These are phyloP conservation scores for Syzygium grande DNA, from an alignment of 345 rosid species.

Conservation along the genomic window DNA sequence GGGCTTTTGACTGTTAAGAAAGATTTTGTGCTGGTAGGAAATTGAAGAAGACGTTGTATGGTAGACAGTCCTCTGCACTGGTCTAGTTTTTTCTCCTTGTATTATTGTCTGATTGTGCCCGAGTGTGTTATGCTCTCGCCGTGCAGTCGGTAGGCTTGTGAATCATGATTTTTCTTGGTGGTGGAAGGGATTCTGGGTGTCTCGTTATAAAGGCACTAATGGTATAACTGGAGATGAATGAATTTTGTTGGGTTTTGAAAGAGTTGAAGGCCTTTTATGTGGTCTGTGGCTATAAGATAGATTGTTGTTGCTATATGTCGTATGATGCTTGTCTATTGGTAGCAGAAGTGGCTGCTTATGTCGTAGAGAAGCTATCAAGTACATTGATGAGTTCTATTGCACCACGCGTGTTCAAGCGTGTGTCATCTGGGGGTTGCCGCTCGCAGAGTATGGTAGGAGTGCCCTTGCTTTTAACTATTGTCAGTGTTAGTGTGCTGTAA, in stretches of 20 bases:
- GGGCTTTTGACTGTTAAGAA: not conserved
- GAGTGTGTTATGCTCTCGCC: not conserved
- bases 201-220: not conserved
- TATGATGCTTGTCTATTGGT: not conserved
- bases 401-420: not conserved
- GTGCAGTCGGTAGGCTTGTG: not conserved
- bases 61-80: not conserved
- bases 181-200: not conserved
- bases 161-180: not conserved
- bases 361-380: not conserved
- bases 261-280: not conserved
- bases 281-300: not conserved
- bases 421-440: not conserved
- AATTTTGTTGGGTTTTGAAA: not conserved
- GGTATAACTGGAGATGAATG: not conserved
- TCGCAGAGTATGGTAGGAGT: not conserved
- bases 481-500: not conserved
- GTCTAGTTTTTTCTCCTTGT: not conserved
- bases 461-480: not conserved
- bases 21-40: not conserved
- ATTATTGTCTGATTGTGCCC: not conserved
- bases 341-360: not conserved
- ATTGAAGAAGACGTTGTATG: not conserved
- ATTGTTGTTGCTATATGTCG: not conserved
- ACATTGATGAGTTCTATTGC: not conserved